phyloP scores from a whole-genome alignment of 345 rosid genomes.

The Arabis alpina region DNA sequence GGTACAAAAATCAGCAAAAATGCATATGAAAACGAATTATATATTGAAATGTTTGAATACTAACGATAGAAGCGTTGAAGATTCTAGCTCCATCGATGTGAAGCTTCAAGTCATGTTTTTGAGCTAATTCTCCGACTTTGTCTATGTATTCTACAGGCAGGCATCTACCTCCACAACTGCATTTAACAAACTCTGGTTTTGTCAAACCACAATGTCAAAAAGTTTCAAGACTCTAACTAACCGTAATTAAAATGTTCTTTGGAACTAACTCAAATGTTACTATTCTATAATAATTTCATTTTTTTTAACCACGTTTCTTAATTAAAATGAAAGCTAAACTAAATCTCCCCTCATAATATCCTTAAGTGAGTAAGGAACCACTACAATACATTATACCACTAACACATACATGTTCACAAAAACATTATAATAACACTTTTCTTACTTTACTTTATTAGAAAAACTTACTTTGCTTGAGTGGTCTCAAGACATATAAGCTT shows the following conservation, averaged over 20 bases:
- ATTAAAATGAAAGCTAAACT: neutral
- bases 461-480: conserved; percentile 84
- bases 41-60: conserved; percentile 41
- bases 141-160: conserved; percentile 70
- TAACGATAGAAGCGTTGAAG: conserved; percentile 87
- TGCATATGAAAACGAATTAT: neutral
- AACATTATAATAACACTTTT: conserved; percentile 2
- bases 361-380: neutral
- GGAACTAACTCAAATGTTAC: too few relatives aligned
- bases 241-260: neutral
- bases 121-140: conserved; percentile 76
- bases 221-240: neutral
- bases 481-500: conserved; percentile 93
- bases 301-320: neutral
- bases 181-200: conserved; percentile 29
- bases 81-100: conserved; percentile 97
- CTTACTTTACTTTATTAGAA: neutral
- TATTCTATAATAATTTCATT: neutral
- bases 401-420: neutral
- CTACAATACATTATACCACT: neutral
- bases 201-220: conserved; percentile 9
- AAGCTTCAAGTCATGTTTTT: conserved; percentile 83
- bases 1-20: neutral
- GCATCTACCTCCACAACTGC: conserved; percentile 90
- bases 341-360: neutral